Evolutionary conservation across 257 asterid genomes (phyloP), one percentile per base, ranked within the genome.

Genomic region (Ballota nigra): DNA sequence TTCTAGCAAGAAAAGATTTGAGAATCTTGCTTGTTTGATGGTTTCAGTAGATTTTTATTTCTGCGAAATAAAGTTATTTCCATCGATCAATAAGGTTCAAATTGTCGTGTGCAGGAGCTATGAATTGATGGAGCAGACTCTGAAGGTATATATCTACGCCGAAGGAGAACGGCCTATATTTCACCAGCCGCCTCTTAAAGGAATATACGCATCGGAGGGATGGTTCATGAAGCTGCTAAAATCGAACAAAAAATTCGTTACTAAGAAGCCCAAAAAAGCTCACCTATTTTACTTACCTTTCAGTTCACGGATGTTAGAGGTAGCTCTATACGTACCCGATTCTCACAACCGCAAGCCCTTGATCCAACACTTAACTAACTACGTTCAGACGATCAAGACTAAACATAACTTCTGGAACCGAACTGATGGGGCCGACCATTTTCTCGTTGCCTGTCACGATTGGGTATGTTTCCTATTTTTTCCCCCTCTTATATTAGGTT

Each of bases 141-240:
- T 91, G 56, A 89, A 89, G 83, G 88, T 91, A 49, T 91, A 89
- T 70, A 77, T 84, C 63, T 91, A 91, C 18, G 33, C 79, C 2
- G 97, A 91, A 81, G 97, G 97, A 8, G 83, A 86, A 70, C 81
- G 77, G 15, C 97, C 97, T 8, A 75, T 91, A 77, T 87, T 90
- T 77, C 97, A 91, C 73, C 87, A 80, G 40, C 88, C 95, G 16
- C 84, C 87, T 51, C 92, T 87, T 38, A 86, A 86, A 79, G 96
- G 96, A 73, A 91, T 89, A 77, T 91, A 91, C 33, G 96, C 96
- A 41, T 87, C 95, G 0, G 97, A 91, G 78, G 97, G 97, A 31
- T 91, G 96, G 96, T 91, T 91, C 83, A 83, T 91, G 91, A 89
- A 87, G 87, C 83, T 79, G 65, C 82, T 91, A 40, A 79, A 89